These are phyloP conservation scores for Aaosphaeria pasadenensis DNA, from an alignment of 2,329 filamentous ascomycete genomes.

Conservation along the genomic window DNA sequence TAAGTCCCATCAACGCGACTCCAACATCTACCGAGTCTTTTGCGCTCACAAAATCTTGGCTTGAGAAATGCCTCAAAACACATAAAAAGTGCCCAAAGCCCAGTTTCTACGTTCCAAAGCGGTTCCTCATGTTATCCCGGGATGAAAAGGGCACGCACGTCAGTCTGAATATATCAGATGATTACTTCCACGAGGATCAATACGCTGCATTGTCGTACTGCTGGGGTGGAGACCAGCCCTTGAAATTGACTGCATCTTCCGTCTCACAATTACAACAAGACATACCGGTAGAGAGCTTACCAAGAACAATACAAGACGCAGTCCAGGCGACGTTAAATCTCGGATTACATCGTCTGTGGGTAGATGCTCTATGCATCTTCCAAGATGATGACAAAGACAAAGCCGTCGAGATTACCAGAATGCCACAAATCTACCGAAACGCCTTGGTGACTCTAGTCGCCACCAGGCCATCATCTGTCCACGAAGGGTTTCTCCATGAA, in stretches of 20 bases:
- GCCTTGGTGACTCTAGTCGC: not conserved
- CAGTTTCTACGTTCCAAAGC: not conserved
- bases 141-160: not conserved
- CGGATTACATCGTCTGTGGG: slow-evolving; percentile 3
- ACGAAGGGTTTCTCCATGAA: not conserved
- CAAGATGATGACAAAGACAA: slow-evolving; percentile 4
- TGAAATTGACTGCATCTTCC: not conserved
- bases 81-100: not conserved
- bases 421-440: not conserved
- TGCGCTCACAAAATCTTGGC: not conserved
- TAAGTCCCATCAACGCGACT: not conserved
- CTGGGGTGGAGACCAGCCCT: not conserved
- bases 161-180: not conserved
- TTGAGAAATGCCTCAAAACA: not conserved
- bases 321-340: slow-evolving; percentile 1
- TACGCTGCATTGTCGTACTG: not conserved
- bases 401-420: not conserved
- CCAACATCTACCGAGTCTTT: not conserved
- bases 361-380: slow-evolving; percentile 6
- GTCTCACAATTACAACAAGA: not conserved
- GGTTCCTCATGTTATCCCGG: not conserved
- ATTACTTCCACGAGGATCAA: not conserved
- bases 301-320: slow-evolving; percentile 1
- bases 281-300: not conserved
- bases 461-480: not conserved